Percentiles rank a stretch among this genome's conserved stretches.
These are phyloP conservation scores for Lactarius pseudohatsudake DNA, from an alignment of 768 basidiomycete species.

Conservation along the genomic window DNA sequence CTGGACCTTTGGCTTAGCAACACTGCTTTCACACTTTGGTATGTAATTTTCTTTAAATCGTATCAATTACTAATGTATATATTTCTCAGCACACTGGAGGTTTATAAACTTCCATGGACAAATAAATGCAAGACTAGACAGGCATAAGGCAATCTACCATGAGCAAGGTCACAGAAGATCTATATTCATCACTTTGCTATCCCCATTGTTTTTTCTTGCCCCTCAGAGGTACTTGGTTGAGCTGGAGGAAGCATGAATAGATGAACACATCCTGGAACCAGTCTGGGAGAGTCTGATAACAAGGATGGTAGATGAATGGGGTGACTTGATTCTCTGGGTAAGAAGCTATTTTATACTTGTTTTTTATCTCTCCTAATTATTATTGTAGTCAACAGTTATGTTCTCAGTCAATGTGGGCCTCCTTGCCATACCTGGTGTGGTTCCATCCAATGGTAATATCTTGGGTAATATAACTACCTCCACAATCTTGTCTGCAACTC, in stretches of 20 bases:
- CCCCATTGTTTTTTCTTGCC: conserved; percentile 1
- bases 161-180: fast-evolving
- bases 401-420: conserved; percentile 38
- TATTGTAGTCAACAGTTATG: conserved; percentile 34
- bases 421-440: conserved; percentile 36
- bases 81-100: neutral
- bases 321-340: conserved; percentile 9
- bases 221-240: neutral
- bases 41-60: neutral
- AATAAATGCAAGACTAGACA: neutral
- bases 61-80: neutral
- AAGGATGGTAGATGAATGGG: conserved; percentile 3
- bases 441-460: neutral
- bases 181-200: neutral
- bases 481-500: conserved; percentile 32
- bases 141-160: neutral
- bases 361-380: neutral
- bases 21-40: conserved; percentile 1
- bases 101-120: conserved; percentile 5
- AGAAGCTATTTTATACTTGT: neutral
- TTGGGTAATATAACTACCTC: neutral
- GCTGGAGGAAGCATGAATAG: neutral
- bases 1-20: neutral
- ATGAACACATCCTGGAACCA: neutral
- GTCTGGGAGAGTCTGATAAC: conserved; percentile 4